phyloP scores from a whole-genome alignment of 495 filamentous ascomycete species.

The Podospora pseudocomata region DNA sequence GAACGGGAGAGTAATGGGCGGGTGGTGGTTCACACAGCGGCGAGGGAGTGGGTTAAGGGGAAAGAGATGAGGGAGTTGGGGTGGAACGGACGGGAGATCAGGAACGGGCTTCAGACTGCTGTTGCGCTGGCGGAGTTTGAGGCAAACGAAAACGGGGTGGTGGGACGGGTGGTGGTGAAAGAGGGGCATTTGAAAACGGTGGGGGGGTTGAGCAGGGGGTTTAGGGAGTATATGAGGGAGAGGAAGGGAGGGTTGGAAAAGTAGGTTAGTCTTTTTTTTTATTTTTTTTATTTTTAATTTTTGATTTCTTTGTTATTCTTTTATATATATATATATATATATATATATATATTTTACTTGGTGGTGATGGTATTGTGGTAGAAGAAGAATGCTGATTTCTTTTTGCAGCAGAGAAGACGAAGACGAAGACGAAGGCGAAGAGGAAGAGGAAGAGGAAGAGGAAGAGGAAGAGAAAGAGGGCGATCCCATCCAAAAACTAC shows the following conservation, averaged over 20 bases:
- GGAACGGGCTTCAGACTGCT: constrained; percentile 45
- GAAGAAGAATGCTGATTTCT: too few species aligned
- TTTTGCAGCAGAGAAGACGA: background rate
- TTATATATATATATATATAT: background rate
- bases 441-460: background rate
- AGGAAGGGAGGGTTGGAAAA: background rate
- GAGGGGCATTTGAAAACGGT: constrained; percentile 38
- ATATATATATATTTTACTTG: background rate
- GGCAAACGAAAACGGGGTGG: constrained; percentile 32
- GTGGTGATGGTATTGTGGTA: too few species aligned
- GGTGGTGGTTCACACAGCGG: background rate
- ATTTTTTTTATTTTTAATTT: background rate
- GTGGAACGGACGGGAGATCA: constrained; percentile 43
- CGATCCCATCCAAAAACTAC: background rate
- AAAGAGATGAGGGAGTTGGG: constrained; percentile 29
- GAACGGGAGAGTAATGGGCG: constrained; percentile 1
- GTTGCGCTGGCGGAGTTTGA: constrained; percentile 43
- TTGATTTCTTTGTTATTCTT: too few species aligned
- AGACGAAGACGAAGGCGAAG: background rate
- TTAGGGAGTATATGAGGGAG: constrained; percentile 33
- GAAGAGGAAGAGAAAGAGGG: background rate
- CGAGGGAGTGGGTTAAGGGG: background rate
- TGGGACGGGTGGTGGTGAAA: constrained; percentile 25
- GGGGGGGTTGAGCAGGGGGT: constrained; percentile 40
- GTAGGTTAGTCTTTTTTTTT: background rate